Evolutionary conservation across 768 basidiomycete species (phyloP), one percentile per base, ranked within the genome.

Genomic region (Mycena epipterygia): DNA sequence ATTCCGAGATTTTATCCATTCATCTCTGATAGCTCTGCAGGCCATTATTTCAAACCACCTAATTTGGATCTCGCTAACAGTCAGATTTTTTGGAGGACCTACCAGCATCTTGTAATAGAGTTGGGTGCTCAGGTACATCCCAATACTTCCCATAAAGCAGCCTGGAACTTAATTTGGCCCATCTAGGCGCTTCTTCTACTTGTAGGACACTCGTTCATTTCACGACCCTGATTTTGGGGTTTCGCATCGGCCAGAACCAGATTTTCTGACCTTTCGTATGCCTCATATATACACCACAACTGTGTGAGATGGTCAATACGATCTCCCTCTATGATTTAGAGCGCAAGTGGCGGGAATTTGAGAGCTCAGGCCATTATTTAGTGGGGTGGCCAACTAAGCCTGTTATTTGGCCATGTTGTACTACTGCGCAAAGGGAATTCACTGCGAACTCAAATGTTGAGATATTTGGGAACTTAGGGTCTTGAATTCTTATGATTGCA

Each of bases 151-250:
- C 19, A 53, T 32, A 32, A 53, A 53, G 51, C 32, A 53, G 29
- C 51, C 51, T 53, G 51, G 11, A 53, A 32, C 51, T 53, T 53
- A 53, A 53, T 53, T 53, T 53, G 51, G 51, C 27, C 29, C 51
- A 53, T 53, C 51, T 53, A 30, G 27, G 51, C 19, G 9, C 32
- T 53, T 53, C 32, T 32, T 48, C 46, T 48, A 42, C 42, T 42
- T 42, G 35, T 37, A 37, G 35, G 35, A 37, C 35, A 14, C 35
- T 37, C 35, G 35, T 37, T 37, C 35, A 37, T 42, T 42, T 42
- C 42, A 42, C 42, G 21, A 42, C 17, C 42, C 42, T 17, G 17
- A 42, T 42, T 42, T 42, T 42, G 42, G 17, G 42, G 11, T 42
- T 42, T 42, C 42, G 19, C 42, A 19, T 42, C 42, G 42, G 42